Evolutionary conservation across 1,284 basidiomycete species (phyloP), one percentile per base, ranked within the genome.

Genomic region (Ceratorhiza oryzae-sativae): DNA sequence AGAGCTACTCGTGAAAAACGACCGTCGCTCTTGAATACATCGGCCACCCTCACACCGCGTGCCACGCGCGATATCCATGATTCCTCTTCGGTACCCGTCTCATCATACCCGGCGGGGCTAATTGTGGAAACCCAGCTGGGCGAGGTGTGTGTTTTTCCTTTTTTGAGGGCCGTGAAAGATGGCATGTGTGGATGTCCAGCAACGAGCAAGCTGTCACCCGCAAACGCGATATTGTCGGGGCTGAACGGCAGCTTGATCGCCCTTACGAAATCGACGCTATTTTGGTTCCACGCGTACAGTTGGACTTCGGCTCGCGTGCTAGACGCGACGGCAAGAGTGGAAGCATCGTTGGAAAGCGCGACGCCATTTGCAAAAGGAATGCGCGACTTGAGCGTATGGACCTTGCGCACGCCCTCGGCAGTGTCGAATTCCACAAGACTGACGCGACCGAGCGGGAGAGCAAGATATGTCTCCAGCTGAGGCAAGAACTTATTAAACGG

Each of bases 311-410:
- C 82, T 20, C 82, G 77, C 0, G 85, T 82, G 20, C 86, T 87
- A 1, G 87, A 84, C 2, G 86, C 85, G 30, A 92, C 78, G 0
- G 88, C 88, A 13, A 90, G 79, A 25, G 83, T 80, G 0, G 78
- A 77, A 0, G 83, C 83, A 1, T 82, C 79, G 0, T 84, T 84
- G 0, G 87, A 88, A 49, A 90, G 72, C 0, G 88, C 81, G 61
- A 91, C 75, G 36, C 90, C 90, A 76, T 92, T 92, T 5, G 90
- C 81, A 78, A 90, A 91, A 0, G 90, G 79, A 15, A 90, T 79
- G 63, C 85, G 84, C 3, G 80, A 76, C 1, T 82, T 84, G 1
- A 82, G 79, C 36, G 86, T 78, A 1, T 78, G 76, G 67, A 73
- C 73, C 9, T 49, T 13, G n/a, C n/a, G 20, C 3, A 49, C 56